Percentiles rank a stretch among this genome's conserved stretches.
These are phyloP conservation scores for Aspergillus haitiensis DNA, from an alignment of 495 filamentous ascomycete species.

Conservation along the genomic window DNA sequence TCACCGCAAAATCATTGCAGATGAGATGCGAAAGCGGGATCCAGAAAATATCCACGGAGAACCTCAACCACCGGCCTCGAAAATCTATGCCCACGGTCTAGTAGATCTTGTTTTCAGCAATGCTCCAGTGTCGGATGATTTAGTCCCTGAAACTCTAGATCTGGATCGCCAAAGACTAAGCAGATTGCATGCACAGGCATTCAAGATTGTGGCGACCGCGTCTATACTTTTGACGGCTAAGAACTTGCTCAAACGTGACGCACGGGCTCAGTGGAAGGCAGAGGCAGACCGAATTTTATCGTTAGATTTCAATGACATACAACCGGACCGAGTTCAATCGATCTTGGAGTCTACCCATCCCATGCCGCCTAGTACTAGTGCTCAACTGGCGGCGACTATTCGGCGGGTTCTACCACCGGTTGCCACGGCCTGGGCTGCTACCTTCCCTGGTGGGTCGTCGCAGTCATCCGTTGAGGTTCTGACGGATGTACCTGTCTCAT, in stretches of 20 bases:
- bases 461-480: slow-evolving; percentile 40
- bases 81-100: slow-evolving; percentile 78
- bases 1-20: slow-evolving; percentile 65
- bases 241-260: slow-evolving; percentile 91
- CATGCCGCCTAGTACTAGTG: slow-evolving; percentile 62
- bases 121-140: slow-evolving; percentile 51
- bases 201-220: slow-evolving; percentile 76
- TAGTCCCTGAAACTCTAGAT: slow-evolving; percentile 81
- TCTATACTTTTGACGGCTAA: slow-evolving; percentile 88
- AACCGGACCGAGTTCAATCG: slow-evolving; percentile 65
- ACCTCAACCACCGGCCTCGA: slow-evolving; percentile 46
- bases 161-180: slow-evolving; percentile 73
- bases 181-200: slow-evolving; percentile 63
- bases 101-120: slow-evolving; percentile 64
- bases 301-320: slow-evolving; percentile 55
- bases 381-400: slow-evolving; percentile 49
- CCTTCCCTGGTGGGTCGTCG: slow-evolving; percentile 35
- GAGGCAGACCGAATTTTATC: slow-evolving; percentile 77
- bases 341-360: slow-evolving; percentile 76
- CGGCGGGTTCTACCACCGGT: slow-evolving; percentile 56
- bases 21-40: slow-evolving; percentile 71
- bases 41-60: slow-evolving; percentile 61
- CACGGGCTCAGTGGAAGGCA: slow-evolving; percentile 82
- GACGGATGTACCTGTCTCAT: slow-evolving; percentile 19
- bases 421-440: slow-evolving; percentile 39